Base-by-base conservation (phyloP, 1,284 basidiomycete species). In the Microbotryomycetes sp. region DNA sequence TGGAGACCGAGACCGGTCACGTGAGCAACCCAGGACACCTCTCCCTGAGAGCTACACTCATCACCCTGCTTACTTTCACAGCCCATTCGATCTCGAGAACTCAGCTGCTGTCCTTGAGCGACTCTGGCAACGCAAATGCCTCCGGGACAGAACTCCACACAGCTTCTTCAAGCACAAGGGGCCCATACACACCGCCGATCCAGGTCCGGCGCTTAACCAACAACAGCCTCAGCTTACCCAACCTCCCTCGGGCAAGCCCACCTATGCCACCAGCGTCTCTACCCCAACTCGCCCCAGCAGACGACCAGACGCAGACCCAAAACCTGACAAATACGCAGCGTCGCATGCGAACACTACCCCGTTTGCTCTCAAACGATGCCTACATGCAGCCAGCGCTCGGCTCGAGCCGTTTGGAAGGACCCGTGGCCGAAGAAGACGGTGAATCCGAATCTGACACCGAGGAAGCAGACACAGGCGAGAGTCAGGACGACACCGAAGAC, bases 371-470 rank as follows among this genome's bases (percentile, higher is more conserved):
- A n/a, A 52, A 23, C 30, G 41, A 53, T 45, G 58, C 31, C 11
- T 52, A 51, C 49, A 26, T 4, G 5, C 46, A 45, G 13, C 24
- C 54, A 3, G 26, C 54, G 3, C 45, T 47, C 5, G 6, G 16
- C 11, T 6, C 54, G 15, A 27, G 15, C 30, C 21, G 3, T 46
- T 35, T 49, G 35, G 29, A 7, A 7, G 52, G 21, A 52, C 23
- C 50, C 7, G 18, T 52, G 16, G 59, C 59, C 24, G 54, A 55
- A 3, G 62, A 62, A 26, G 26, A 31, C 3, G 61, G 54, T n/a
- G 59, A 56, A 28, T 54, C 53, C 2, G 66, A 63, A 24, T 52
- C 63, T 3, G 63, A 61, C 3, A 59, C 50, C 15, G 63, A 65
- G 16, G 59, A 45, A 2, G 52, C 50, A 13, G 50, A 29, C 15